Evolutionary conservation across 2,329 filamentous ascomycete genomes (phyloP), one percentile per base, ranked within the genome.

Genomic region (Paraphaeosphaeria minitans): DNA sequence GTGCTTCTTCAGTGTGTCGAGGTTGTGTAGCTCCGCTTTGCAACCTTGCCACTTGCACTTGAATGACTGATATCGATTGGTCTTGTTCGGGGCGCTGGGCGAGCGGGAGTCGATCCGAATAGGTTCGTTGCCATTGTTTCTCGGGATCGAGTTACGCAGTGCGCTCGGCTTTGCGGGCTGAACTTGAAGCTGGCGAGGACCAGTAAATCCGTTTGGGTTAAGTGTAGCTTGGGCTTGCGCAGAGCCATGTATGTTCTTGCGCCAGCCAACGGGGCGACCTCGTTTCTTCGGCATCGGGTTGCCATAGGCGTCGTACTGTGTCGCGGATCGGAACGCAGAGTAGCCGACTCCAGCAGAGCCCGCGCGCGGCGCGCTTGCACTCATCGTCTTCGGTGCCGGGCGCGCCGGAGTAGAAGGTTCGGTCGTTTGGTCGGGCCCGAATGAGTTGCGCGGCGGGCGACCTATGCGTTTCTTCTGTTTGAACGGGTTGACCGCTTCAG

Each of bases 21-120:
- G 71, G 63, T 88, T 89, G 71, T 89, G 87, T 5, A 89, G 75
- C 62, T 87, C 80, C 0, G 84, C 82, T 3, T 74, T 72, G 68
- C 87, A 90, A 1, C 75, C 72, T 53, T 80, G 73, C 87, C 87
- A 89, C 43, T 77, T 71, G 72, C 87, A 90, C 55, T 79, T 78
- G 68, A 82, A 89, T 6, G 84, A 79, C 51, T 78, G 75, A 57
- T 78, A 81, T 31, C 70, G 67, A 0, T 72, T 71, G 41, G 73
- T 62, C n/a, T 57, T 62, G 37, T 63, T 61, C 8, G 64, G 58
- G 33, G 68, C 58, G 55, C 70, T 75, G n/a, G 75, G 68, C 10
- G 75, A 75, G 16, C 70, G 66, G 3, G 74, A 77, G 10, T 62
- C 51, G 21, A 76, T 68, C 16, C 58, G 61, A 13, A 71, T 68